Evolutionary conservation across 1,139 yeast species (phyloP).

Genomic region (Arxiozyma telluris): DNA sequence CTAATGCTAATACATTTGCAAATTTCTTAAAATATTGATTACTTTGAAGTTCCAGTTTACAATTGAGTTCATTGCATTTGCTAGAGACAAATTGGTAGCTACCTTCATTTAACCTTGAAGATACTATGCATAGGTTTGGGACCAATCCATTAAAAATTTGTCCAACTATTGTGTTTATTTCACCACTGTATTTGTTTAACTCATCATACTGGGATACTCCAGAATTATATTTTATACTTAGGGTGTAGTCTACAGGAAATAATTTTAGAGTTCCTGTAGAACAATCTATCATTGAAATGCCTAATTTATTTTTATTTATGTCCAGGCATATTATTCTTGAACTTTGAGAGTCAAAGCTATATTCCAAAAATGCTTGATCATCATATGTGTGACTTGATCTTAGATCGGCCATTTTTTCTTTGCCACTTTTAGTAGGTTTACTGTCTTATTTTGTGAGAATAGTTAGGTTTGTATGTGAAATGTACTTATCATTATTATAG

Average conservation of each 20-base stretch:
- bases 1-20: slow-evolving; percentile 1
- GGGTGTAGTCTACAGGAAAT: slow-evolving; percentile 11
- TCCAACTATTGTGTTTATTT: slow-evolving; percentile 10
- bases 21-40: slow-evolving; percentile 8
- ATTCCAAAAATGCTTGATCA: neutral
- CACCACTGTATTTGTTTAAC: slow-evolving; percentile 6
- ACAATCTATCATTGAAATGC: slow-evolving; percentile 12
- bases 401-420: neutral
- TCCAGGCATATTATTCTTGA: slow-evolving; percentile 13
- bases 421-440: no score
- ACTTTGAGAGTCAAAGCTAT: slow-evolving; percentile 6
- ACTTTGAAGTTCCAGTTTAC: slow-evolving; percentile 11
- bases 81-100: slow-evolving; percentile 5
- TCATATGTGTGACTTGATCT: neutral
- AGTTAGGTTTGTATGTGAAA: neutral
- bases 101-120: slow-evolving; percentile 13
- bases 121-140: slow-evolving; percentile 15
- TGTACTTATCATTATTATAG: no score
- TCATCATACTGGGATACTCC: neutral
- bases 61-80: slow-evolving; percentile 6
- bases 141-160: slow-evolving; percentile 8
- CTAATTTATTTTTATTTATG: slow-evolving; percentile 8
- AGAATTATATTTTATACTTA: slow-evolving; percentile 1
- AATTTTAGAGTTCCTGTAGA: slow-evolving; percentile 7
- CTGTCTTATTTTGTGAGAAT: no score